Evolutionary conservation across 345 rosid species (phyloP), one percentile per base, ranked within the genome.

Genomic region (Eucalyptus viminalis): DNA sequence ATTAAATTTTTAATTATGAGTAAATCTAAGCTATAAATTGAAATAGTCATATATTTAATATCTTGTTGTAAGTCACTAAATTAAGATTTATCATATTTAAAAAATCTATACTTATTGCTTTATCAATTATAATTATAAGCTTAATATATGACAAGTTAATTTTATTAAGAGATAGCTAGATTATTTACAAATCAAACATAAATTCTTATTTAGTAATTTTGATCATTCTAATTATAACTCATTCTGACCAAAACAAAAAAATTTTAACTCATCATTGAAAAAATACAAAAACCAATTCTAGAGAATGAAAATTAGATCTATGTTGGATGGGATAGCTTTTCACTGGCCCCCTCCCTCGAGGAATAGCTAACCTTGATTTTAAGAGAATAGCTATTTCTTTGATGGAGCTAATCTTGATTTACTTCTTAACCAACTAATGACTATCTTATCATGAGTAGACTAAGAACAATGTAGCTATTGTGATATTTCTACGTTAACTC

Each of bases 311-410:
- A 13, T 29, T 29, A 37, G 34, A 31, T 37, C 6, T 67, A 31
- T n/a, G 53, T 0, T 0, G 3, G 53, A 15, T 56, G 27, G 10
- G 27, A 60, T 21, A 8, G 11, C 5, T 54, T 19, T 54, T 0
- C 58, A 54, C 1, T 54, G 58, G 25, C 58, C 58, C 10, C 58
- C 24, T 54, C 25, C 58, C 10, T 7, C 1, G 4, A 60, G 21
- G 9, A 16, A 65, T n/a, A n/a, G 21, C 21, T 50, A 50, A 50
- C 54, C 21, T 50, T 50, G 21, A 54, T 54, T 54, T 54, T 21
- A 21, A 54, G 11, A 54, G 25, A 54, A 54, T 21, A 21, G 25
- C 58, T 21, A 54, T 54, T 54, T 3, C 11, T 21, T 21, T 54
- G 58, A 54, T 19, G 25, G 0, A 54, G 25, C 58, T 54, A 54